Conservation (phyloP, 768 basidiomycete genomes). For the Agaricus subrufescens region DNA sequence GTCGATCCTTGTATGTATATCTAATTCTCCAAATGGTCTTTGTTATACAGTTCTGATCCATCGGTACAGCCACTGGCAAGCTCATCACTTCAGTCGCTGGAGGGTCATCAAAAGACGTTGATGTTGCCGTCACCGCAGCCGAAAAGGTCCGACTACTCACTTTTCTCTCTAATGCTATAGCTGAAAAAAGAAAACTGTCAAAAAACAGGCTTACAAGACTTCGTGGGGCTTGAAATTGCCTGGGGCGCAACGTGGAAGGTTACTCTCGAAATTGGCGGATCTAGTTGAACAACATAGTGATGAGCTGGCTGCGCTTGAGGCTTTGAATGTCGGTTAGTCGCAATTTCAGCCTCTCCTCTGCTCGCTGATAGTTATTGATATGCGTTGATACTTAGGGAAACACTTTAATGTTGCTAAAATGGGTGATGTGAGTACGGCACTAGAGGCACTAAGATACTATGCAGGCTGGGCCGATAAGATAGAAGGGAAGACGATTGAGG, state of each 20-base stretch:
- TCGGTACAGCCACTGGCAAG: conserved; percentile 55
- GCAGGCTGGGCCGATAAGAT: conserved; percentile 91
- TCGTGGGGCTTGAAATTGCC: conserved; percentile 64
- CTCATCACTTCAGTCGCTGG: conserved; percentile 51
- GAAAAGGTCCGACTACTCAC: conserved; percentile 34
- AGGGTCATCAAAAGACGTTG: conserved; percentile 67
- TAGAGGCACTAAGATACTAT: conserved; percentile 66
- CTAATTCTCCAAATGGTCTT: neutral
- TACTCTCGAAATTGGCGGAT: conserved; percentile 62
- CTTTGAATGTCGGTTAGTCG: conserved; percentile 55
- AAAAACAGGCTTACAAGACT: conserved; percentile 38
- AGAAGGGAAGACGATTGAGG: conserved; percentile 70
- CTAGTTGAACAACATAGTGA: conserved; percentile 59
- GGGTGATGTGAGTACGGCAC: conserved; percentile 44
- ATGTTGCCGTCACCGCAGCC: conserved; percentile 67
- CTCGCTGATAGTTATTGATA: neutral
- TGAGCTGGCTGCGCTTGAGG: conserved; percentile 68
- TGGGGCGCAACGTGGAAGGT: conserved; percentile 45
- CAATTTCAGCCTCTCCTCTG: conserved; percentile 6
- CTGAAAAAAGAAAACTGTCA: too few species aligned
- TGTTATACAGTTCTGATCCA: neutral
- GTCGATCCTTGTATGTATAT: conserved; percentile 45
- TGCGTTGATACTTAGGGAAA: conserved; percentile 36
- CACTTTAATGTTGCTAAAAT: conserved; percentile 42
- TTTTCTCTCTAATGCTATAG: too few species aligned